Evolutionary conservation across 1,284 basidiomycete species (phyloP), one percentile per base, ranked within the genome.

Genomic region (Sanghuangporus weigelae): DNA sequence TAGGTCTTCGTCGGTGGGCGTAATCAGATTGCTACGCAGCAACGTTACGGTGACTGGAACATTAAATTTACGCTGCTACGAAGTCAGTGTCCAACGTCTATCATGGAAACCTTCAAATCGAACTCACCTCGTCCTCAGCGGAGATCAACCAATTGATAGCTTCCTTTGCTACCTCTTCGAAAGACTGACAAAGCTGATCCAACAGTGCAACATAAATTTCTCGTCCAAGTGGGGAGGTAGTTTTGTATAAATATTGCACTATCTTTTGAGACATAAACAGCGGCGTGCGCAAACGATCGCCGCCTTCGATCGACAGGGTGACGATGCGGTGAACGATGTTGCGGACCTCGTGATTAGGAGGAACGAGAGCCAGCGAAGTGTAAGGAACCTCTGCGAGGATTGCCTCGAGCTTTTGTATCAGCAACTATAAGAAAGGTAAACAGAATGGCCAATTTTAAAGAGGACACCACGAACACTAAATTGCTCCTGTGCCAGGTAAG

Each of bases 121-220:
- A 1, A 78, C 84, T 66, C 66, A 93, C 93, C 78, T 96, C 93
- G 75, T 99, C 97, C 73, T 99, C 96, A 14, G 96, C 93, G 73
- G 96, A 98, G 57, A 98, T 79, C 59, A 99, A 80, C 97, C 97
- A 99, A 12, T 92, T 94, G 63, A 96, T 92, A 8, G 96, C 97
- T 77, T 99, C 97, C 76, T 95, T 95, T 21, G 92, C 93, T 51
- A 98, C 96, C 71, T 97, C 95, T 69, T 92, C 87, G 67, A 94
- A 96, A 35, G 89, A 79, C 67, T 89, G 87, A 76, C 97, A 99
- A 23, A 99, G 81, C 67, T 93, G 89, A 68, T 96, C 92, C 23
- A 99, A 80, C 56, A 99, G 78, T 42, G 89, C 85, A 39, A 95
- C 93, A 74, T 95, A 98, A 26, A 96, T 89, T 73, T 97, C 95